These are phyloP conservation scores for Trichophyton schoenleinii DNA, from an alignment of 2,329 filamentous ascomycete species.

Conservation along the genomic window DNA sequence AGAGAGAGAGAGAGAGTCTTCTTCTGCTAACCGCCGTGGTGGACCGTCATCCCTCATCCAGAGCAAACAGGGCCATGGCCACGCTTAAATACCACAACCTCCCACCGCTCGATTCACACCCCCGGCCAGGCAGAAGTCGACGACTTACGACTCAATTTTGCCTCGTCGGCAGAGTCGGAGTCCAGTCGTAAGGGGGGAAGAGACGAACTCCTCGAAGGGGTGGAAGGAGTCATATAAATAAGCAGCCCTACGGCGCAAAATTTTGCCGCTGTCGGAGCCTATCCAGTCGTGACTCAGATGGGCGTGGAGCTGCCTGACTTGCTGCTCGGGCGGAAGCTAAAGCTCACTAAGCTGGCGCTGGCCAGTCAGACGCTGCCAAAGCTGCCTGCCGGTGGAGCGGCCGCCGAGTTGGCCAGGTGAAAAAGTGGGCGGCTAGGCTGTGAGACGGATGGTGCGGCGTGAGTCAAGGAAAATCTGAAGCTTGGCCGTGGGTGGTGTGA, in stretches of 20 bases:
- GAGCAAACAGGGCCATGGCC: neutral
- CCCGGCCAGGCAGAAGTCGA: slow-evolving; percentile 1
- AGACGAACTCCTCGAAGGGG: neutral
- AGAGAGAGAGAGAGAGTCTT: neutral
- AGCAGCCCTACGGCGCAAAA: too few relatives aligned
- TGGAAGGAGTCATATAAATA: neutral
- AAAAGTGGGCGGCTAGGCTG: neutral
- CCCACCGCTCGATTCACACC: neutral
- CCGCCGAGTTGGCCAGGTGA: too few relatives aligned
- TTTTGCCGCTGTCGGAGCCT: too few relatives aligned
- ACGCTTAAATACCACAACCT: neutral
- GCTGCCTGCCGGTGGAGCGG: too few relatives aligned
- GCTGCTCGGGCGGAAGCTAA: too few relatives aligned
- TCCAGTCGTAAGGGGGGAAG: neutral
- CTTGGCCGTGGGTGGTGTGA: neutral
- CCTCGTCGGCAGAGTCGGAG: neutral
- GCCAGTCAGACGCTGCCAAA: too few relatives aligned
- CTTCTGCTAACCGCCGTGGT: neutral
- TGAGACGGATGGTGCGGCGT: neutral
- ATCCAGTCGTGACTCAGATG: too few relatives aligned
- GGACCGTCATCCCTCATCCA: neutral
- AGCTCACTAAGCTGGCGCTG: too few relatives aligned
- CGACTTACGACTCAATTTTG: neutral
- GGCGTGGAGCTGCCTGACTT: too few relatives aligned
- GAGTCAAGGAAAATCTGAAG: neutral